Evolutionary conservation across 2,329 filamentous ascomycete species (phyloP), one percentile per base, ranked within the genome.

Genomic region (Orbilia javanica): DNA sequence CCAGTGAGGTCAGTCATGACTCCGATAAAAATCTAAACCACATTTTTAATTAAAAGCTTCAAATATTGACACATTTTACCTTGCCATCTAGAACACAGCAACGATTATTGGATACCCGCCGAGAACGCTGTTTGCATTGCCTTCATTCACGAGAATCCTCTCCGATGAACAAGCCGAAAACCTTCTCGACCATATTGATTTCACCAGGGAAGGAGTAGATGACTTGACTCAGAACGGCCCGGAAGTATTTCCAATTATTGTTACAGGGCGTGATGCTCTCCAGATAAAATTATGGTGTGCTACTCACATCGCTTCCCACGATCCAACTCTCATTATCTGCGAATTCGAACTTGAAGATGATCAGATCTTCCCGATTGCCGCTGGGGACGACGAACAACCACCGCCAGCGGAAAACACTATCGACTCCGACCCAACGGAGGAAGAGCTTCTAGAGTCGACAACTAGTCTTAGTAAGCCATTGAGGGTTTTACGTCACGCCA

Each of bases 271-370:
- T 13, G 69, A 81, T 69, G 79, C 81, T 50, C 80, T 79, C 62
- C 77, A 79, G 36, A 86, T 88, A 66, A 96, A 94, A 82, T 85
- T 97, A 1, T 97, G 94, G 94, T 96, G 93, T 83, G 93, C 93
- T 6, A 90, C 96, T 80, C 94, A 97, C 82, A 88, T 92, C 71
- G 87, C 90, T 0, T 84, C 86, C 0, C 89, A 93, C 79, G 68
- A 74, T 34, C 63, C 67, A 18, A 88, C 92, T 53, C 84, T 95
- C 25, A 86, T 97, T 29, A 91, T 97, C 8, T 96, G 93, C 86
- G 94, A 97, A 82, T 95, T 97, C 73, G 94, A 97, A 83, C 84
- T 93, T 1, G 93, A 97, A 82, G 91, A 97, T 79, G 93, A 96
- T 79, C 84, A 86, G 0, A 83, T 88, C 3, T 88, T 90, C 81